Percentiles rank a stretch among this genome's conserved stretches.
Conservation (phyloP, 441 rosid genomes). For the Kokia cookei region DNA sequence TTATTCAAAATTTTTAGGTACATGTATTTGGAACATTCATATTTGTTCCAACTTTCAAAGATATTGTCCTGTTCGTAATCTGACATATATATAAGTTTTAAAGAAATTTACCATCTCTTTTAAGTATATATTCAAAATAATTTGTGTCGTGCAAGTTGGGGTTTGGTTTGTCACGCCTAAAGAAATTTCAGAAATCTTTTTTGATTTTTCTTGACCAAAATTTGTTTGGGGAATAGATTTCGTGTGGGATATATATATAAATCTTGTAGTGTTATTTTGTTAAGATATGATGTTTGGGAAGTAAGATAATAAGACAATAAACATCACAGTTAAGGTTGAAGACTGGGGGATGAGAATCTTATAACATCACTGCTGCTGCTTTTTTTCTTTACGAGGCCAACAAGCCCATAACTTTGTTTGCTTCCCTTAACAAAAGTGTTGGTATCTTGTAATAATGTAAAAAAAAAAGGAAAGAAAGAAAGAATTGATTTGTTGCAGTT, state of each 20-base stretch:
- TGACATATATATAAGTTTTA: background rate
- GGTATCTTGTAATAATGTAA: slow-evolving; percentile 10
- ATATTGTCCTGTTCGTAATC: background rate
- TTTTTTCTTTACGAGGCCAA: slow-evolving; percentile 1
- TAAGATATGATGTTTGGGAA: slow-evolving; percentile 12
- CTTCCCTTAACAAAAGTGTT: slow-evolving; percentile 1
- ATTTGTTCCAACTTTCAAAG: slow-evolving; percentile 5
- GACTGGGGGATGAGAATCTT: slow-evolving; percentile 4
- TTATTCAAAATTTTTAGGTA: background rate
- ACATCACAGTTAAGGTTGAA: slow-evolving; percentile 15
- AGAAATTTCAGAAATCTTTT: too few relatives aligned
- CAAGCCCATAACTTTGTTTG: background rate
- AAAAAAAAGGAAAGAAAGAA: background rate
- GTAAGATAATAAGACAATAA: slow-evolving; percentile 2
- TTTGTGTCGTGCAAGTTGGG: too few relatives aligned
- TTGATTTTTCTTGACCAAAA: slow-evolving; percentile 5
- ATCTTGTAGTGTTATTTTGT: slow-evolving; percentile 4
- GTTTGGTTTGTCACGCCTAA: too few relatives aligned
- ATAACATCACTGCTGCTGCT: background rate
- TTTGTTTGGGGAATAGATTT: slow-evolving; percentile 8
- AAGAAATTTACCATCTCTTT: too few relatives aligned
- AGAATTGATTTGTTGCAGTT: background rate
- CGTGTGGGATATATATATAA: slow-evolving; percentile 10
- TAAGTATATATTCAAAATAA: too few relatives aligned
- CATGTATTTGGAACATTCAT: background rate